phyloP scores from a whole-genome alignment of 2,329 filamentous ascomycete species.

The Aspergillus aculeatus region DNA sequence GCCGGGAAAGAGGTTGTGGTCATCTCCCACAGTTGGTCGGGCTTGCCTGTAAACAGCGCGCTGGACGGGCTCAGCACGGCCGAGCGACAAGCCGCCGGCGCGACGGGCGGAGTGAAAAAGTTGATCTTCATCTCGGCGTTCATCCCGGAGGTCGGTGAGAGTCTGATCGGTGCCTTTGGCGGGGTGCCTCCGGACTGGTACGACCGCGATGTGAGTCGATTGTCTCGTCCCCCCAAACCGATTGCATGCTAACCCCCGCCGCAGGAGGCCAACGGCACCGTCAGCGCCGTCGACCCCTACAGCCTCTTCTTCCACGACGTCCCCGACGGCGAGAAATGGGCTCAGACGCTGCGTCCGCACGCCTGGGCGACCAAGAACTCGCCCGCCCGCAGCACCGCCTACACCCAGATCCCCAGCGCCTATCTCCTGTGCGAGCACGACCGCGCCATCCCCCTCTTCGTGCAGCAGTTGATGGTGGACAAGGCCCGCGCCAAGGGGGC shows the following conservation, averaged over 20 bases:
- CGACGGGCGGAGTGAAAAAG: constrained; percentile 34
- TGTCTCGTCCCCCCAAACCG: not conserved
- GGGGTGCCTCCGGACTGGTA: constrained; percentile 30
- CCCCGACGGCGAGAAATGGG: constrained; percentile 30
- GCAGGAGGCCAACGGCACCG: constrained; percentile 24
- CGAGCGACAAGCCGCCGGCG: constrained; percentile 26
- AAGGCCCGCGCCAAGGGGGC: constrained; percentile 27
- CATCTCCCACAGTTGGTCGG: constrained; percentile 38
- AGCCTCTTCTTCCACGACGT: constrained; percentile 34
- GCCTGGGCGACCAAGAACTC: constrained; percentile 29
- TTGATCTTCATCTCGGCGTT: constrained; percentile 37
- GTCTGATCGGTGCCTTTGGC: constrained; percentile 31
- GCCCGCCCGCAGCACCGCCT: constrained; percentile 28
- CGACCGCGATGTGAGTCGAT: constrained; percentile 29
- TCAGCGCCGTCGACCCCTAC: constrained; percentile 25
- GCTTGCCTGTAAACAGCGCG: constrained; percentile 37
- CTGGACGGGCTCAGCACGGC: constrained; percentile 32
- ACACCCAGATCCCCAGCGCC: constrained; percentile 23
- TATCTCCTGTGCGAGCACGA: constrained; percentile 35
- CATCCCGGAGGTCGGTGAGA: constrained; percentile 33
- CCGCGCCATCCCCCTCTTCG: constrained; percentile 28
- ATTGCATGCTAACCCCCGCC: not conserved
- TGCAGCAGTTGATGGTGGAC: constrained; percentile 35
- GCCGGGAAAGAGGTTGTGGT: constrained; percentile 33
- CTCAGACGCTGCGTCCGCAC: constrained; percentile 29